Conservation (phyloP, 768 basidiomycete species). For the Hebeloma cylindrosporum region DNA sequence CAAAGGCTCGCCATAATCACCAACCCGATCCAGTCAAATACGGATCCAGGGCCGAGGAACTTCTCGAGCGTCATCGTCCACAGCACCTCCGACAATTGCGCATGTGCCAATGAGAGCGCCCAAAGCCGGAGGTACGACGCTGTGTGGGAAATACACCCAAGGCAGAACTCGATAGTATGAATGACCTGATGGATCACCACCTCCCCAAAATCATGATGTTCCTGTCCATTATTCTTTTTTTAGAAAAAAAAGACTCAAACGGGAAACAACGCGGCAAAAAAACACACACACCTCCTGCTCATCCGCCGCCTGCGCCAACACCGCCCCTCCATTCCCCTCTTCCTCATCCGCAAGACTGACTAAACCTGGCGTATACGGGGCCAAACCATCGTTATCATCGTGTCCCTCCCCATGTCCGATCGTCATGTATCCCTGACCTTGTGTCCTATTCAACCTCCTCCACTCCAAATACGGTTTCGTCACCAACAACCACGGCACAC, state of each 20-base stretch:
- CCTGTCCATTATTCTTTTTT: constrained; percentile 36
- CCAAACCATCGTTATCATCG: constrained; percentile 56
- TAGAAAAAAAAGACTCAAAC: constrained; percentile 13
- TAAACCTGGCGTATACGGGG: constrained; percentile 55
- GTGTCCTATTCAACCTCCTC: constrained; percentile 85
- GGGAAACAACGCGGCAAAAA: constrained; percentile 11
- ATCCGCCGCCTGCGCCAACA: constrained; percentile 68
- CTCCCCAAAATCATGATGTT: constrained; percentile 92
- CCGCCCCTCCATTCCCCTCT: constrained; percentile 73
- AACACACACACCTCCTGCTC: constrained; percentile 70
- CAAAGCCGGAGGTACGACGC: constrained; percentile 92
- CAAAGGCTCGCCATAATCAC: constrained; percentile 62
- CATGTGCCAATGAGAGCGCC: constrained; percentile 97
- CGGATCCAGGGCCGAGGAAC: constrained; percentile 59
- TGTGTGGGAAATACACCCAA: constrained; percentile 98
- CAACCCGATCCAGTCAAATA: constrained; percentile 59
- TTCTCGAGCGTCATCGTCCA: constrained; percentile 83
- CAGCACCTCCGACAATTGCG: constrained; percentile 92
- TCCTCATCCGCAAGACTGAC: constrained; percentile 74
- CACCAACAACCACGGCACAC: constrained; percentile 94
- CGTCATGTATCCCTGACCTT: constrained; percentile 82
- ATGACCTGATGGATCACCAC: constrained; percentile 96
- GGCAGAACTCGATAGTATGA: constrained; percentile 98
- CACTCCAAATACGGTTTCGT: constrained; percentile 90
- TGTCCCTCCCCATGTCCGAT: constrained; percentile 54